phyloP scores from a whole-genome alignment of 371 early-diverging fungal genomes.

The Mortierella polycephala region DNA sequence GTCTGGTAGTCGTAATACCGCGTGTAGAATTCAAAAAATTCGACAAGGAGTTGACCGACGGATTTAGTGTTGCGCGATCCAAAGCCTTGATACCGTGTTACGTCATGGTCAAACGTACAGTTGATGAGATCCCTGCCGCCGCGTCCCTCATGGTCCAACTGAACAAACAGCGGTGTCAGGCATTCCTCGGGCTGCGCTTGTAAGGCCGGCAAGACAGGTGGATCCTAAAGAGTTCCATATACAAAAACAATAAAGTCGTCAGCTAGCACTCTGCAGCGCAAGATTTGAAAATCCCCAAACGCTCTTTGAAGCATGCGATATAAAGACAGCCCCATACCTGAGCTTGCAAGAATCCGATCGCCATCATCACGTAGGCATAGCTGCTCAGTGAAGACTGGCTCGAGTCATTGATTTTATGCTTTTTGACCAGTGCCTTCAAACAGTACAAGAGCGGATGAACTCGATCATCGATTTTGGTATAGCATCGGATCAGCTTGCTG shows the following conservation, averaged over 20 bases:
- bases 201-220: conserved; percentile 33
- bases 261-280: neutral
- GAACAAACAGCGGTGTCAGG: conserved; percentile 22
- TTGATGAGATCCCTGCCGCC: conserved; percentile 21
- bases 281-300: neutral
- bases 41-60: conserved; percentile 41
- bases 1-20: conserved; percentile 48
- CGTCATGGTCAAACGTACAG: conserved; percentile 42
- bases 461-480: conserved; percentile 78
- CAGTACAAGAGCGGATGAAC: conserved; percentile 76
- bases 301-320: neutral
- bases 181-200: conserved; percentile 29
- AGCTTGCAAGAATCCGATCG: conserved; percentile 46
- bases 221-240: conserved; percentile 13
- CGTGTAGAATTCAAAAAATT: conserved; percentile 48
- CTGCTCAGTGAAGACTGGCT: conserved; percentile 38
- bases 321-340: conserved; percentile 15
- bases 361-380: conserved; percentile 53
- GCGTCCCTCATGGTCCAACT: conserved; percentile 18
- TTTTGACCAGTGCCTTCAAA: conserved; percentile 62
- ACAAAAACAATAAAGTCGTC: too few species aligned
- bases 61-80: conserved; percentile 37
- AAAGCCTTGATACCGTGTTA: conserved; percentile 24
- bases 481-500: conserved; percentile 76
- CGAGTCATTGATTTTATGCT: conserved; percentile 45